A percentile compares a stretch with the other conserved stretches of the same genome.
These are phyloP conservation scores for Calonectria leucothoes DNA, from an alignment of 2,329 filamentous ascomycete genomes.

Conservation along the genomic window DNA sequence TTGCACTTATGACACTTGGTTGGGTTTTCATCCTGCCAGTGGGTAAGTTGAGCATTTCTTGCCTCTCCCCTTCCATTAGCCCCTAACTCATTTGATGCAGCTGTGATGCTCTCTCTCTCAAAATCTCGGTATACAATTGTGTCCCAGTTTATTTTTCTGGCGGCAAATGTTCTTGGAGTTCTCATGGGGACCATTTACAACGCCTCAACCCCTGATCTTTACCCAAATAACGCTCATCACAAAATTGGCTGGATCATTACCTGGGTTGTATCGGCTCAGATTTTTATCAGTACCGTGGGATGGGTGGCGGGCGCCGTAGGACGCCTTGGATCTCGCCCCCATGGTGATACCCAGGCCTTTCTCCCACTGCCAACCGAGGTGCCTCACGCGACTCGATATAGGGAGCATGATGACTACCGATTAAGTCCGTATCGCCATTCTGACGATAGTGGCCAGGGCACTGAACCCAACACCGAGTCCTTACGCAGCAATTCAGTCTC, in stretches of 20 bases:
- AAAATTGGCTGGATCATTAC: slow-evolving; percentile 88
- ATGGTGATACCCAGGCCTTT: slow-evolving; percentile 58
- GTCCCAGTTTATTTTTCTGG: slow-evolving; percentile 75
- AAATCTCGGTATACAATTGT: slow-evolving; percentile 79
- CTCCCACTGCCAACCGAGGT: slow-evolving; percentile 69
- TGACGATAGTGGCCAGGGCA: slow-evolving; percentile 80
- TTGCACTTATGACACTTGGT: slow-evolving; percentile 74
- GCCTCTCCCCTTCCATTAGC: not conserved
- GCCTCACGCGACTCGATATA: slow-evolving; percentile 3
- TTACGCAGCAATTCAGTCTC: slow-evolving; percentile 74
- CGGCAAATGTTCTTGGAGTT: slow-evolving; percentile 72
- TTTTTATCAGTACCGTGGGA: slow-evolving; percentile 74
- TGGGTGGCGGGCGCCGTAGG: slow-evolving; percentile 57
- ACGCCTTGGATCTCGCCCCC: not conserved
- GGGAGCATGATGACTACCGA: slow-evolving; percentile 58
- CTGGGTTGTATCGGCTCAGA: slow-evolving; percentile 77
- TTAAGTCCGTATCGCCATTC: slow-evolving; percentile 67
- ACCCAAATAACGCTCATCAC: slow-evolving; percentile 88
- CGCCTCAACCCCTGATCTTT: slow-evolving; percentile 83
- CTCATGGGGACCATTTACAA: slow-evolving; percentile 80
- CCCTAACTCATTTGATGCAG: slow-evolving; percentile 56
- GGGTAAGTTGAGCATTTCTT: slow-evolving; percentile 61
- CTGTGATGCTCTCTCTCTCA: slow-evolving; percentile 86
- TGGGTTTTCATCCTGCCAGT: slow-evolving; percentile 81
- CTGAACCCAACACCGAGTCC: slow-evolving; percentile 75